These are phyloP conservation scores for Obba rivulosa DNA, from an alignment of 768 basidiomycete genomes.

Conservation along the genomic window DNA sequence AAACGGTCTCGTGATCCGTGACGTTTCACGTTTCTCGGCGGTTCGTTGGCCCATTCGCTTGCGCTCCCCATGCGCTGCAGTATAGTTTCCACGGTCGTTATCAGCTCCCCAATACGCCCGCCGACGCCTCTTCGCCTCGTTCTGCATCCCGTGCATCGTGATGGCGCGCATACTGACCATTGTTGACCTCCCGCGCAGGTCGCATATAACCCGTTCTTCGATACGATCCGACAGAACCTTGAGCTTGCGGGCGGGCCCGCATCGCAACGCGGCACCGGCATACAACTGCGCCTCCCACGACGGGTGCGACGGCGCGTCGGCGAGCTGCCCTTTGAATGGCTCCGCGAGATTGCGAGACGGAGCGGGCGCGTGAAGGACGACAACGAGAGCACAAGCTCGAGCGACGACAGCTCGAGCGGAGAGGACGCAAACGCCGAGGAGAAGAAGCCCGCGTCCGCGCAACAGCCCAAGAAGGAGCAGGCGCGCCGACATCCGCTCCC, in stretches of 20 bases:
- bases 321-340: constrained; percentile 78
- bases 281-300: constrained; percentile 58
- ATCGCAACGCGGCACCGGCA: constrained; percentile 55
- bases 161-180: not conserved
- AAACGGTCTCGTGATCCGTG: too few species aligned
- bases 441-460: not conserved
- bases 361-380: constrained; percentile 27
- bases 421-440: constrained; percentile 12
- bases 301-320: constrained; percentile 36
- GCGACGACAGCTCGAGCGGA: constrained; percentile 9
- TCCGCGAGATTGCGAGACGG: constrained; percentile 62
- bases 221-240: constrained; percentile 83
- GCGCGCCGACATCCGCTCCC: too few species aligned
- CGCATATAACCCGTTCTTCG: constrained; percentile 88
- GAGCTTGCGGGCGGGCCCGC: constrained; percentile 59
- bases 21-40: too few species aligned
- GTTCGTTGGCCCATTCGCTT: too few species aligned
- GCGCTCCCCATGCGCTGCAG: too few species aligned
- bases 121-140: not conserved
- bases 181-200: constrained; percentile 18
- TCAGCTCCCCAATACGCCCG: not conserved
- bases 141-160: not conserved
- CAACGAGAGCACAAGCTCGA: constrained; percentile 12
- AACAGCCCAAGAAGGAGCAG: too few species aligned
- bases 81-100: too few species aligned